phyloP scores from a whole-genome alignment of 2,329 filamentous ascomycete genomes.

The Stagonosporopsis vannaccii region DNA sequence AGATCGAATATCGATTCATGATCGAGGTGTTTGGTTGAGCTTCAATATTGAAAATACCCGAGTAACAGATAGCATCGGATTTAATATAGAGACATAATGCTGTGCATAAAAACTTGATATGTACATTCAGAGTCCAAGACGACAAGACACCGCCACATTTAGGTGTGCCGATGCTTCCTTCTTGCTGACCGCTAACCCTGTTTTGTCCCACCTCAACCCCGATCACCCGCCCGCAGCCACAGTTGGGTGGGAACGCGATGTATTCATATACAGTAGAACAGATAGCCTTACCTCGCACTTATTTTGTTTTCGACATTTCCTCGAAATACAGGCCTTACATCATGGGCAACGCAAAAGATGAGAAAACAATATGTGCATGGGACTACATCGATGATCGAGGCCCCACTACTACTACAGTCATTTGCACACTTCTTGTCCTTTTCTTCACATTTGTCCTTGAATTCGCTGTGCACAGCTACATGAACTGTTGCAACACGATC shows the following conservation, averaged over 20 bases:
- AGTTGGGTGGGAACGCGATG: neutral
- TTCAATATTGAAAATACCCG: neutral
- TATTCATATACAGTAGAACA: neutral
- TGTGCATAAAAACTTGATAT: neutral
- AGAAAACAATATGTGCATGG: neutral
- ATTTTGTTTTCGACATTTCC: neutral
- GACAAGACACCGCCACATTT: neutral
- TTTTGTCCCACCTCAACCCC: neutral
- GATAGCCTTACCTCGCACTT: neutral
- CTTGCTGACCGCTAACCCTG: neutral
- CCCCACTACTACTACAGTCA: neutral
- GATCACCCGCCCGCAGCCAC: neutral
- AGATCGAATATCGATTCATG: conserved; percentile 65
- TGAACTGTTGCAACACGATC: neutral
- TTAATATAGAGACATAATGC: neutral
- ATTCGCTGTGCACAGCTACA: neutral
- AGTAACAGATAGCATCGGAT: neutral
- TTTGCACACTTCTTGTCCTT: neutral
- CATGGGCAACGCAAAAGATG: neutral
- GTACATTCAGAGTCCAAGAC: neutral
- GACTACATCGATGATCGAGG: neutral
- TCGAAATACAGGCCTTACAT: neutral
- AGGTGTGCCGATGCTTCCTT: neutral
- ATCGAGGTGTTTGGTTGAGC: conserved; percentile 63
- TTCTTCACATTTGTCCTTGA: neutral